Evolutionary conservation across 1,139 yeast species (phyloP).

Genomic region (Geotrichum phurueaensis): DNA sequence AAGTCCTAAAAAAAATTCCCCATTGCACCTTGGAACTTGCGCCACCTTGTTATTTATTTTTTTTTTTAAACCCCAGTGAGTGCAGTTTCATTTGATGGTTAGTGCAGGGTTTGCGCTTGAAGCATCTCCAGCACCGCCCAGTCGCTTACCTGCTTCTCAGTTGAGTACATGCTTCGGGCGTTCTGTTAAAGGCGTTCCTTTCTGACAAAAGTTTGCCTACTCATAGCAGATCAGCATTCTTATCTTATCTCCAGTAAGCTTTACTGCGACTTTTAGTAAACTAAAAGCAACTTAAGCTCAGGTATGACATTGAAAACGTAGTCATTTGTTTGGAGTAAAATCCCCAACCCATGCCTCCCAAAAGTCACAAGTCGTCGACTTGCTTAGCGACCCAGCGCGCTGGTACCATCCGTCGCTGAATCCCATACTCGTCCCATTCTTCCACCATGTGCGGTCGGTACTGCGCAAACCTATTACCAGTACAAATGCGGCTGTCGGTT

Average conservation of each 20-base stretch:
- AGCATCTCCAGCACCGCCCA: neutral
- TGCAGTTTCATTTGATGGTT: neutral
- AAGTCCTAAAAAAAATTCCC: neutral
- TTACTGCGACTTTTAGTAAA: no score
- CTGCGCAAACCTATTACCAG: neutral
- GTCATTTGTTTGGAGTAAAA: neutral
- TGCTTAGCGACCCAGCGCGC: neutral
- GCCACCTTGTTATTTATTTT: no score
- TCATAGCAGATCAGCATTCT: no score
- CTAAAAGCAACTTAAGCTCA: no score
- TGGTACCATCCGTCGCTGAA: neutral
- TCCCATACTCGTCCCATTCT: constrained; percentile 4
- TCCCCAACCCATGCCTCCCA: neutral
- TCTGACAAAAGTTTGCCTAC: no score
- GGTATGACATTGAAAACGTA: no score
- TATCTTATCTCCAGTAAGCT: no score
- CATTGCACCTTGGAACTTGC: neutral
- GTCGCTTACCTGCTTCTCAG: neutral
- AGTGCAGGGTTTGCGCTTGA: neutral
- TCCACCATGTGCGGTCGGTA: neutral
- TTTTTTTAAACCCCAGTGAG: neutral
- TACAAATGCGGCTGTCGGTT: neutral
- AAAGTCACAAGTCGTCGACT: neutral
- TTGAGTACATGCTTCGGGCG: neutral
- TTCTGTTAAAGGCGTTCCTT: neutral